A percentile compares a stretch with the other conserved stretches of the same genome.
Conservation (phyloP, 2,329 filamentous ascomycete genomes). For the Ceratocystis alfenasii region DNA sequence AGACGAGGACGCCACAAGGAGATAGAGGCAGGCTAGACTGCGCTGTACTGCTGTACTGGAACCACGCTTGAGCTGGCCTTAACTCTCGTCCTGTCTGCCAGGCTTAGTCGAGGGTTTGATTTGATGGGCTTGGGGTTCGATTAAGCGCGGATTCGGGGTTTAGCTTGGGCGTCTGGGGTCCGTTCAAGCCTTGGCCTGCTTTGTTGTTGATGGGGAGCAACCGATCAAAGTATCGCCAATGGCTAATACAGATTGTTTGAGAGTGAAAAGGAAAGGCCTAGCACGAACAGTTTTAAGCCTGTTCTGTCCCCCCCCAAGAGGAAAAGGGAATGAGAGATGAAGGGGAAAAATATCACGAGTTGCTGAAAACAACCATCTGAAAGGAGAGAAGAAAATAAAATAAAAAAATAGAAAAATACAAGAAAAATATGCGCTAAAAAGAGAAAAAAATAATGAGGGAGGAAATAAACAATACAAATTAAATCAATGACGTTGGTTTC, state of each 20-base stretch:
- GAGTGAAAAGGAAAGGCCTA: too few relatives aligned
- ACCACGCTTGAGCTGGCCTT: neutral
- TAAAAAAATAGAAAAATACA: neutral
- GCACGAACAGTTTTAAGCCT: too few relatives aligned
- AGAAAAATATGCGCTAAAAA: neutral
- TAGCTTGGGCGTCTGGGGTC: neutral
- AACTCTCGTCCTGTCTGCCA: neutral
- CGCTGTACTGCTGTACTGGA: neutral
- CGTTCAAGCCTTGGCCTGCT: neutral
- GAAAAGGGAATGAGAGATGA: neutral
- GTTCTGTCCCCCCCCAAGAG: neutral
- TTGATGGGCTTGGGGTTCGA: neutral
- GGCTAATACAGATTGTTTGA: too few relatives aligned
- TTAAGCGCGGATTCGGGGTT: neutral
- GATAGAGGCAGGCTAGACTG: neutral
- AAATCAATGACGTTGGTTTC: slow-evolving; percentile 3
- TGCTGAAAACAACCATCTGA: neutral
- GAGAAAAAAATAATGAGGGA: neutral
- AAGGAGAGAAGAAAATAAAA: neutral
- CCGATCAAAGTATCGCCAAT: too few relatives aligned
- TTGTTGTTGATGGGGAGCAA: neutral
- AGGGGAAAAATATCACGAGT: neutral
- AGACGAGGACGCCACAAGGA: neutral
- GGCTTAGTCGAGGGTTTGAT: neutral
- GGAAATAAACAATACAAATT: neutral